phyloP scores from a whole-genome alignment of 148 eudicot species.

The Amaranthus hypochondriacus region DNA sequence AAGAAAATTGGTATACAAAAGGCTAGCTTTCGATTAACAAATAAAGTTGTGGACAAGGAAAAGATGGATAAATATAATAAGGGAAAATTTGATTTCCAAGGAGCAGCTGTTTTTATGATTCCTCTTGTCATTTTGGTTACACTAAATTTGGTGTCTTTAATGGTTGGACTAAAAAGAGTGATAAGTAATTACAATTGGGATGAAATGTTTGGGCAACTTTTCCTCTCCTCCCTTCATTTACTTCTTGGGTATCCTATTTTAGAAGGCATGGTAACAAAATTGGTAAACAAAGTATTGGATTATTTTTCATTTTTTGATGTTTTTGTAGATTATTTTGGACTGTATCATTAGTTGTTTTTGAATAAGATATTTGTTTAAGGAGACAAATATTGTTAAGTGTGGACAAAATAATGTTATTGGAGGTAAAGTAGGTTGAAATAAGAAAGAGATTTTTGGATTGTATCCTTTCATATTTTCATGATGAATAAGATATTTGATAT shows the following conservation, averaged over 20 bases:
- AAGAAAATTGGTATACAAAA: slow-evolving; percentile 27
- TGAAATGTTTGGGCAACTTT: slow-evolving; percentile 26
- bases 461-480: no score
- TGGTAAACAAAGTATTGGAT: no score
- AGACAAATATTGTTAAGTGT: no score
- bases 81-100: slow-evolving; percentile 29
- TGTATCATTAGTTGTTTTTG: no score
- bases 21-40: slow-evolving; percentile 23
- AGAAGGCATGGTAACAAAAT: slow-evolving; percentile 18
- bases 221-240: slow-evolving; percentile 14
- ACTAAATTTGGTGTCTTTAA: slow-evolving; percentile 19
- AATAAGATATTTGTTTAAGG: no score
- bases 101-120: slow-evolving; percentile 26
- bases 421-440: no score
- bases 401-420: no score
- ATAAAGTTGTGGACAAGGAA: slow-evolving; percentile 27
- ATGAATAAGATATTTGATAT: no score
- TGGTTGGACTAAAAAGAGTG: slow-evolving; percentile 18
- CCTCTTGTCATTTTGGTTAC: slow-evolving; percentile 23
- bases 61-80: slow-evolving; percentile 25
- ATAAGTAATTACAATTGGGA: slow-evolving; percentile 23
- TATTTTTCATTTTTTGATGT: no score
- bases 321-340: no score
- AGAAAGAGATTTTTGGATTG: no score
- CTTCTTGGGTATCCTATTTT: slow-evolving; percentile 22